phyloP scores from a whole-genome alignment of 129 eudicot species.

The Apium graveolens region DNA sequence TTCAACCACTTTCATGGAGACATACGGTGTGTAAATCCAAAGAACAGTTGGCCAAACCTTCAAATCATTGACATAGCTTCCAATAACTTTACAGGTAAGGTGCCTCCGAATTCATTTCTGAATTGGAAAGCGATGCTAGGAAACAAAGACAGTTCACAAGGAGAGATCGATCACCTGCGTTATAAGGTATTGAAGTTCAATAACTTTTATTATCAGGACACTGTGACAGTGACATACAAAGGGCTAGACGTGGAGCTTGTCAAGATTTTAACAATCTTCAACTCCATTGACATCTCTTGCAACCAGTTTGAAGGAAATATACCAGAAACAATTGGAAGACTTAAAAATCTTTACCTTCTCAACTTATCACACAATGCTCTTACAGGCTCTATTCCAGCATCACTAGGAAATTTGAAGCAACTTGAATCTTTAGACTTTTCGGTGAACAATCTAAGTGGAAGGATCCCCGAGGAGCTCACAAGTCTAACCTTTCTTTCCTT shows the following conservation, averaged over 20 bases:
- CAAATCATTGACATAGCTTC: slow-evolving; percentile 57
- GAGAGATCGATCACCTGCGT: slow-evolving; percentile 19
- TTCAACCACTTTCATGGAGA: slow-evolving; percentile 44
- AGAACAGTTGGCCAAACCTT: slow-evolving; percentile 37
- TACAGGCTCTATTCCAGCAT: slow-evolving; percentile 44
- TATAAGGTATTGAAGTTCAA: not conserved
- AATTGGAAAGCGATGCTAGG: slow-evolving; percentile 36
- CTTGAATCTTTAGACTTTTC: slow-evolving; percentile 69
- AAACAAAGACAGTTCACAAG: slow-evolving; percentile 2
- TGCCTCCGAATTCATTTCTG: slow-evolving; percentile 20
- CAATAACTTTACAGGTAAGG: slow-evolving; percentile 35
- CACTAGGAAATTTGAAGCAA: slow-evolving; percentile 39
- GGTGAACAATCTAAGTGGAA: slow-evolving; percentile 37
- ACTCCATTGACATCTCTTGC: slow-evolving; percentile 51
- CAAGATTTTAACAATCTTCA: slow-evolving; percentile 47
- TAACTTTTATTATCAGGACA: slow-evolving; percentile 41
- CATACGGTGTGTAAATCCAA: slow-evolving; percentile 21
- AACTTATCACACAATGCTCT: slow-evolving; percentile 48
- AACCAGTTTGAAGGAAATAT: slow-evolving; percentile 43
- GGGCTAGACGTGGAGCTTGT: slow-evolving; percentile 40
- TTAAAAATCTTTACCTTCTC: slow-evolving; percentile 33
- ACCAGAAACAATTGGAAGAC: slow-evolving; percentile 39
- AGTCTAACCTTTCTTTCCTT: slow-evolving; percentile 33
- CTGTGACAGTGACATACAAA: slow-evolving; percentile 40
- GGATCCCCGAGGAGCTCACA: slow-evolving; percentile 36